Base-by-base conservation (phyloP, 805 yeast genomes). In the Torulaspora gathmanii region DNA sequence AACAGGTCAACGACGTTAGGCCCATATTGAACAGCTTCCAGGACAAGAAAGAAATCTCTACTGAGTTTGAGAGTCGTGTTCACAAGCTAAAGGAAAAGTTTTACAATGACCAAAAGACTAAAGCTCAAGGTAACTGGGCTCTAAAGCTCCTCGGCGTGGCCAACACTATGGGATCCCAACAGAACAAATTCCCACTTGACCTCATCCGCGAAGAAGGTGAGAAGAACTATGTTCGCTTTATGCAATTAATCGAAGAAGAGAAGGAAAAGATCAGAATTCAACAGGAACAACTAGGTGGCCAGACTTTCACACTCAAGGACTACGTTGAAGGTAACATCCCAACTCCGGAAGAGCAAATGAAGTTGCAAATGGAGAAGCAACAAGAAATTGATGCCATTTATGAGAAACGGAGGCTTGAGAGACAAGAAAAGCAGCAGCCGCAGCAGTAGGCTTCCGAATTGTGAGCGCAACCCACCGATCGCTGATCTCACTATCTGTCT, bases 151-250 rank as follows among this genome's bases (percentile, higher is more conserved):
- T 89, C 45, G 96, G 95, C 33, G 68, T 82, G 33, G 57, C 69
- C 1, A 43, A 39, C 15, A 42, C 58, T 20, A 37, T 50, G 39
- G 49, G 50, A 7, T 36, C 50, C 10, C 30, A 40, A 17, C 68
- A 72, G 46, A 66, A 69, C 37, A 78, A 70, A 45, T 71, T 71
- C 58, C 96, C 96, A 25, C 76, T 89, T 64, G 99, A 91, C 68
- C 64, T 80, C 45, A 81, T 90, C 54, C 84, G 97, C 64, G 95
- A 88, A 63, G 91, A 86, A 63, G 96, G 96, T 57, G 95, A 88
- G 68, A 79, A 80, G 70, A 88, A 86, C 65, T 91, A 88, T 66
- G 81, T 83, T 57, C 80, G 81, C 56, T 85, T 88, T 80, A 81
- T 82, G 70, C 80, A 84, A 67, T 73, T 86, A 58, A 75, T 89